phyloP scores from a whole-genome alignment of 345 rosid species.

The Eucalyptus camaldulensis region DNA sequence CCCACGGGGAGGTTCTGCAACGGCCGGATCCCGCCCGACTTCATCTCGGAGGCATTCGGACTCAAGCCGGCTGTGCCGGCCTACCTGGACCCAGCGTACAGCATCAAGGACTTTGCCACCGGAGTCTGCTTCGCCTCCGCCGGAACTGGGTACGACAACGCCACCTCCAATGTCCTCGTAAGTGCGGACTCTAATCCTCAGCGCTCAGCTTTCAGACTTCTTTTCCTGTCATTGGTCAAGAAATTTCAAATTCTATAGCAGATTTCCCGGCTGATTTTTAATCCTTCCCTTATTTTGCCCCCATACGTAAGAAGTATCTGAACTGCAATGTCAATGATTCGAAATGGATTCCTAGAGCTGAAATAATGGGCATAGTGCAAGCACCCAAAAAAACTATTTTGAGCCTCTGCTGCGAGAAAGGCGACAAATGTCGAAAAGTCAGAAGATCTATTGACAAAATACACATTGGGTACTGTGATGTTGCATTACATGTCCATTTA shows the following conservation, averaged over 20 bases:
- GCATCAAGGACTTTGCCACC: conserved; percentile 32
- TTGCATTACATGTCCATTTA: background rate
- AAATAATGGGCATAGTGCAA: background rate
- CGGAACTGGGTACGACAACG: conserved; percentile 47
- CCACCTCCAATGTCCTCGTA: conserved; percentile 39
- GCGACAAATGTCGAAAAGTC: background rate
- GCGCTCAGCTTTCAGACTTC: background rate
- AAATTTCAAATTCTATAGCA: background rate
- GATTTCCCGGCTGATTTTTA: background rate
- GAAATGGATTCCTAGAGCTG: background rate
- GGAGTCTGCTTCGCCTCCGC: conserved; percentile 59
- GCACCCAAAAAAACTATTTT: background rate
- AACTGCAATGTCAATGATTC: background rate
- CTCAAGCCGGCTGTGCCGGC: conserved; percentile 39
- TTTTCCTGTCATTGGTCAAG: background rate
- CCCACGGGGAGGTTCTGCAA: conserved; percentile 49
- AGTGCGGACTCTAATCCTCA: background rate
- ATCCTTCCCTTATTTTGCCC: background rate
- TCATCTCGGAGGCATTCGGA: conserved; percentile 40
- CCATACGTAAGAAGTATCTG: background rate
- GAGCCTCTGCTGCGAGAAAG: background rate
- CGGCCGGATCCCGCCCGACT: conserved; percentile 45
- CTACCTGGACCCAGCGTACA: conserved; percentile 35
- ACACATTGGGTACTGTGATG: background rate
- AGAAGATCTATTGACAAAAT: background rate